Conservation (phyloP, 2,329 filamentous ascomycete genomes). For the Colletotrichum musae region DNA sequence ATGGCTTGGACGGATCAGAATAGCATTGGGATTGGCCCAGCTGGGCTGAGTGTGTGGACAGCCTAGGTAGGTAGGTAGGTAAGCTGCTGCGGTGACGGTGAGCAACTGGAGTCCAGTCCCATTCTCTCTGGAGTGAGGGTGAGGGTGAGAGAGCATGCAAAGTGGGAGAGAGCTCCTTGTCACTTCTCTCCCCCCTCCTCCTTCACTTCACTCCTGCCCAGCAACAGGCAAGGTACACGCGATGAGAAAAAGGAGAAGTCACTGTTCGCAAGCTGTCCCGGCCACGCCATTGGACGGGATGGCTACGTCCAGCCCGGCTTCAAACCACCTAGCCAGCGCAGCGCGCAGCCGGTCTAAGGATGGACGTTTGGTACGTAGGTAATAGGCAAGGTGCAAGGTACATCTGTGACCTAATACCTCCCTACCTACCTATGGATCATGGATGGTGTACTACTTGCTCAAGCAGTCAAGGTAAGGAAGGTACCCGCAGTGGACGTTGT, state of each 20-base stretch:
- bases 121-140: not conserved
- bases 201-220: not conserved
- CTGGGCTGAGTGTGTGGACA: conserved; percentile 32
- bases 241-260: conserved; percentile 35
- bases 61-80: not conserved
- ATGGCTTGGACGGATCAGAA: conserved; percentile 40
- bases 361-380: too few relatives aligned
- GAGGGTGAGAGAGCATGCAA: conserved; percentile 1
- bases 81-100: conserved; percentile 19
- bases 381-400: too few relatives aligned
- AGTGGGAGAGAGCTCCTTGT: not conserved
- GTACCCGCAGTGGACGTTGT: too few relatives aligned
- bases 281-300: not conserved
- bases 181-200: not conserved
- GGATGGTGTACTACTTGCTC: too few relatives aligned
- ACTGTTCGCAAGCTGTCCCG: conserved; percentile 8
- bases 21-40: conserved; percentile 35
- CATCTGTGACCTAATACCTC: too few relatives aligned
- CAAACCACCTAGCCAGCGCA: not conserved
- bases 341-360: not conserved
- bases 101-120: not conserved
- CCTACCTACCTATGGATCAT: too few relatives aligned
- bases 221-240: conserved; percentile 9
- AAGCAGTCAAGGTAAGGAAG: too few relatives aligned
- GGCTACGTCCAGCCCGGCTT: not conserved